Evolutionary conservation across 805 yeast genomes (phyloP).

Genomic region (Ogataea nitratoaversa): DNA sequence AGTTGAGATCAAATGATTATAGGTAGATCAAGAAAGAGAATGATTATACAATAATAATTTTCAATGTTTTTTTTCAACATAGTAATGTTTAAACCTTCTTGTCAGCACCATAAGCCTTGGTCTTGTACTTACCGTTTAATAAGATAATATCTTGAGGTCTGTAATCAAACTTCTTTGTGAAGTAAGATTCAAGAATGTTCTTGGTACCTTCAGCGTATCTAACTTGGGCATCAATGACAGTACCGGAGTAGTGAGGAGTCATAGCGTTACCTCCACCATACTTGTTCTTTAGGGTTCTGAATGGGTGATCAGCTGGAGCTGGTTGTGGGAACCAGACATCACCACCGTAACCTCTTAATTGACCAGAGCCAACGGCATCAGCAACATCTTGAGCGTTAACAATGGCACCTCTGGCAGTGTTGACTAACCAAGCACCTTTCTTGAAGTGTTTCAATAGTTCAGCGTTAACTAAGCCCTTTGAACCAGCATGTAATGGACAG

Average conservation of each 20-base stretch:
- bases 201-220: conserved; percentile 70
- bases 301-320: conserved; percentile 71
- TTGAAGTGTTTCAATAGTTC: conserved; percentile 64
- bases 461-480: conserved; percentile 65
- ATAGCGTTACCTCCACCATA: conserved; percentile 77
- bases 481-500: conserved; percentile 70
- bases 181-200: conserved; percentile 58
- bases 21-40: no score
- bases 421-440: conserved; percentile 67
- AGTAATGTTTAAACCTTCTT: conserved; percentile 32
- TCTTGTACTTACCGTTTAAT: conserved; percentile 66
- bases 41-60: no score
- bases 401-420: conserved; percentile 82
- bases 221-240: conserved; percentile 74
- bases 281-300: conserved; percentile 66
- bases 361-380: conserved; percentile 65
- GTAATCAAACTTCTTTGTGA: conserved; percentile 60
- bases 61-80: no score
- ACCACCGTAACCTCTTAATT: conserved; percentile 76
- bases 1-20: no score
- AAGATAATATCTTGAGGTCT: conserved; percentile 74
- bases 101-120: conserved; percentile 63
- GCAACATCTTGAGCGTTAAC: conserved; percentile 71
- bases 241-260: conserved; percentile 81
- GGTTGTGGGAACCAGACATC: conserved; percentile 89